Percentiles rank a stretch among this genome's conserved stretches.
These are phyloP conservation scores for Aspergillus bombycis DNA, from an alignment of 2,329 filamentous ascomycete genomes.

Conservation along the genomic window DNA sequence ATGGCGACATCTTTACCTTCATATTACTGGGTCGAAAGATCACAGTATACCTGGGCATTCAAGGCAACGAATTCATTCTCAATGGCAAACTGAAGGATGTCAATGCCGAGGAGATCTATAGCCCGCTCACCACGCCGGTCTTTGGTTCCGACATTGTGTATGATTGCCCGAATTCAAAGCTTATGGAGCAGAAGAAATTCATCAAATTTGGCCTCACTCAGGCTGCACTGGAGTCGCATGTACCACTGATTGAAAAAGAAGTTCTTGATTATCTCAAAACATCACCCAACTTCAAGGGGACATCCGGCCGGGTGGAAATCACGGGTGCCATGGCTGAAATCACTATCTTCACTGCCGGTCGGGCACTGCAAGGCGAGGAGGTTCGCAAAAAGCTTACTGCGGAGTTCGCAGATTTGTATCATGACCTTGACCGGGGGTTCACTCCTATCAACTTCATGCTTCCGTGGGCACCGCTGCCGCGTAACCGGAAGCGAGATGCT, in stretches of 20 bases:
- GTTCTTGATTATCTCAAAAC: conserved; percentile 56
- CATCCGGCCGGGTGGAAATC: conserved; percentile 66
- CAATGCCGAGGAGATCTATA: conserved; percentile 88
- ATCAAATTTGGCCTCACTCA: conserved; percentile 67
- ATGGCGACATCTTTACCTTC: conserved; percentile 90
- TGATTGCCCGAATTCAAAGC: conserved; percentile 86
- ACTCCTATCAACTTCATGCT: conserved; percentile 81
- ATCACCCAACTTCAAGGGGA: conserved; percentile 60
- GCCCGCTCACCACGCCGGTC: conserved; percentile 68
- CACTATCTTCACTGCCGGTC: conserved; percentile 78
- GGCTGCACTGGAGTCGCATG: conserved; percentile 68
- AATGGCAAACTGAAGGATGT: conserved; percentile 91
- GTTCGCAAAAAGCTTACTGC: conserved; percentile 72
- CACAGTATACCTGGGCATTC: conserved; percentile 78
- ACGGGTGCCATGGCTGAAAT: conserved; percentile 72
- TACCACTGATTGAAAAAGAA: conserved; percentile 78
- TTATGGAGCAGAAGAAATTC: conserved; percentile 94
- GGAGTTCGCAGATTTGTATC: conserved; percentile 74
- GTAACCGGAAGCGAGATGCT: conserved; percentile 71
- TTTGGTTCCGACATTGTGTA: conserved; percentile 89
- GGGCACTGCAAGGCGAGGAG: conserved; percentile 74
- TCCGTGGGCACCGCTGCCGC: conserved; percentile 76
- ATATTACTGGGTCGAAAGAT: conserved; percentile 85
- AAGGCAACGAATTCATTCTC: conserved; percentile 89
- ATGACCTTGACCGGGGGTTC: conserved; percentile 80